A percentile compares a stretch with the other conserved stretches of the same genome.
Conservation (phyloP, 225 moss, liverwort and hornwort genomes). For the Takakia lepidozioides region DNA sequence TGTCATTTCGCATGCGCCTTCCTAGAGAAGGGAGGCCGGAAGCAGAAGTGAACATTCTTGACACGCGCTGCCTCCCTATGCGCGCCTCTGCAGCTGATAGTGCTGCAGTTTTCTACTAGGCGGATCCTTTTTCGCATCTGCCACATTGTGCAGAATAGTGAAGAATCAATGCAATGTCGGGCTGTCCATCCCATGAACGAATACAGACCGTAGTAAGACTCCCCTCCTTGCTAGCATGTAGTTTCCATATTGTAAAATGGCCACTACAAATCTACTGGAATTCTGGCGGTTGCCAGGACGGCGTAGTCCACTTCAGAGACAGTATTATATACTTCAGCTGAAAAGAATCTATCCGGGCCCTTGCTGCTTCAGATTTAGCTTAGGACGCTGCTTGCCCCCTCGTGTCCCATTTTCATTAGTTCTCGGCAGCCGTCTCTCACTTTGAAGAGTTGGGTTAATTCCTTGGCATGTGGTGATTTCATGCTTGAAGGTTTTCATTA, state of each 20-base stretch:
- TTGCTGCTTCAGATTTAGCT: constrained; percentile 50
- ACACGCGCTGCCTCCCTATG: constrained; percentile 75
- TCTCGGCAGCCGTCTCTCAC: no score
- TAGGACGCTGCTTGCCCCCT: constrained; percentile 22
- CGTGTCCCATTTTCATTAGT: no score
- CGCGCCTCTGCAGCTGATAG: constrained; percentile 85
- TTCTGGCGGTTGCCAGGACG: no score
- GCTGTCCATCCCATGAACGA: no score
- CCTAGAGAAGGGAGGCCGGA: constrained; percentile 54
- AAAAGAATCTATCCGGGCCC: constrained; percentile 72
- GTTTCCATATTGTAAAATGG: no score
- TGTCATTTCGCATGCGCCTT: constrained; percentile 45
- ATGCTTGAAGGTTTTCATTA: no score
- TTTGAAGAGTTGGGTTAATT: no score
- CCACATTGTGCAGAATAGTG: constrained; percentile 11
- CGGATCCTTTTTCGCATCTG: constrained; percentile 55
- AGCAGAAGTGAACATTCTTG: constrained; percentile 85
- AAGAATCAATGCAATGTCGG: background rate
- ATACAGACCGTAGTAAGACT: no score
- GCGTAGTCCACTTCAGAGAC: no score
- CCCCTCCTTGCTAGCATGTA: no score
- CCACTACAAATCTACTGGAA: constrained; percentile 84
- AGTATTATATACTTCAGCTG: constrained; percentile 74
- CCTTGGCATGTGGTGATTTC: no score
- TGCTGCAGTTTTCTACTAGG: constrained; percentile 61